Base-by-base conservation (phyloP, 78 protist species). In the Andalucia godoyi region DNA sequence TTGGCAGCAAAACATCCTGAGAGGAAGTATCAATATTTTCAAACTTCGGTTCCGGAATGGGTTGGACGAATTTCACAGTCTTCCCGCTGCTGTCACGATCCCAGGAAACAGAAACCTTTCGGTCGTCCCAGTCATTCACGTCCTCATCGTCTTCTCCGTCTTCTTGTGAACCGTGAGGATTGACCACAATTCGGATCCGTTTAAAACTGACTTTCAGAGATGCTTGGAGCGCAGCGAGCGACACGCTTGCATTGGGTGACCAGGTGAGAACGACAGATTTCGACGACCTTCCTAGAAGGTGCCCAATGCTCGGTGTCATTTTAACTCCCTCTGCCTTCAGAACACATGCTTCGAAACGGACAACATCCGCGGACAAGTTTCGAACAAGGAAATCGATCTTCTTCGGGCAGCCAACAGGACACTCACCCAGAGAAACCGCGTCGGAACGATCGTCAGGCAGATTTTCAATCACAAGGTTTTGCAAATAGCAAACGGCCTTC, bases 341-440 rank as follows among this genome's bases (percentile, higher is more conserved):
- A 17, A 27, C 4, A 32, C 42, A 0, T 79, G 66, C 58, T 42
- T 39, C 58, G 76, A 67, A 80, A 18, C 85, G 61, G 38, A 36
- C 1, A n/a, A 0, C 1, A 5, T 10, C 10, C 34, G 0, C 6
- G 36, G 67, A 21, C 46, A 17, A 0, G 57, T 77, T 81, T 42
- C 33, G 4, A 39, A 85, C 29, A 4, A 57, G 25, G 76, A 86
- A 86, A 21, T 72, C 12, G 43, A 32, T 0, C 32, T 10, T 0
- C 57, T 17, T 1, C 29, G 73, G 39, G 13, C 0, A 52, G 30
- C 78, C 76, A 2, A 73, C 63, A 0, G 54, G 34, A 3, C 23
- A 23, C 45, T 73, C 76, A 27, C 80, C 85, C 27, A 81, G 50
- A 29, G 5, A 4, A 27, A 86, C 66, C 52, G 0, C 40, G 49